Evolutionary conservation across 345 rosid genomes (phyloP).

Genomic region (Carallia pectinifolia): DNA sequence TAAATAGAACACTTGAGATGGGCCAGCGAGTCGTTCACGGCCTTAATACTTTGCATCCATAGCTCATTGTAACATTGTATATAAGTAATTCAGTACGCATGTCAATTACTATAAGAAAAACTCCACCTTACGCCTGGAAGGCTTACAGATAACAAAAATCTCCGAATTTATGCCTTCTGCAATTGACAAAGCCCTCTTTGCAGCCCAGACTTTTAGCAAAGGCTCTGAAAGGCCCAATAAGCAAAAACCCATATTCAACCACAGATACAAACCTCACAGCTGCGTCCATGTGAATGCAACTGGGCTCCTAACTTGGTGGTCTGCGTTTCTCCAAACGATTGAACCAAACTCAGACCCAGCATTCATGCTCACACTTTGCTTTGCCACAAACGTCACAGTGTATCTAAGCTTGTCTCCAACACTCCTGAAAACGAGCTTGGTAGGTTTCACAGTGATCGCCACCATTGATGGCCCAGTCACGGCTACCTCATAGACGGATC

Average conservation of each 20-base stretch:
- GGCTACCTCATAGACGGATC: constrained; percentile 49
- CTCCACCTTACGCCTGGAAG: no score
- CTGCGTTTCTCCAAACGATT: constrained; percentile 63
- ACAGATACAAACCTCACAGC: constrained; percentile 5
- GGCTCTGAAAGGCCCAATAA: background rate
- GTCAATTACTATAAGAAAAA: no score
- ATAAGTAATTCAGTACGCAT: no score
- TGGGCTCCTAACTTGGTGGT: constrained; percentile 76
- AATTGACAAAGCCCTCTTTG: no score
- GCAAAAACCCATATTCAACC: background rate
- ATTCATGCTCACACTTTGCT: constrained; percentile 35
- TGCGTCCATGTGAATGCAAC: constrained; percentile 70
- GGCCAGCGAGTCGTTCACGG: no score
- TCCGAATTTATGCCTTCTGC: background rate
- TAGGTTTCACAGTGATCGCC: constrained; percentile 57
- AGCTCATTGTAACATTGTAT: no score
- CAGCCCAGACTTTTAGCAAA: background rate
- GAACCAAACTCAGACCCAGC: constrained; percentile 61
- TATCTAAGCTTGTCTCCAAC: constrained; percentile 73
- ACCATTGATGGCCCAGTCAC: constrained; percentile 50
- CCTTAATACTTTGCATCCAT: no score
- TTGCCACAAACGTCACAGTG: constrained; percentile 69
- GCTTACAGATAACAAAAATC: background rate
- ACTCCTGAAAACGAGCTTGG: constrained; percentile 43
- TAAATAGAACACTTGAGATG: no score